phyloP scores from a whole-genome alignment of 139 green algal species.

The Chlorella sorokiniana region DNA sequence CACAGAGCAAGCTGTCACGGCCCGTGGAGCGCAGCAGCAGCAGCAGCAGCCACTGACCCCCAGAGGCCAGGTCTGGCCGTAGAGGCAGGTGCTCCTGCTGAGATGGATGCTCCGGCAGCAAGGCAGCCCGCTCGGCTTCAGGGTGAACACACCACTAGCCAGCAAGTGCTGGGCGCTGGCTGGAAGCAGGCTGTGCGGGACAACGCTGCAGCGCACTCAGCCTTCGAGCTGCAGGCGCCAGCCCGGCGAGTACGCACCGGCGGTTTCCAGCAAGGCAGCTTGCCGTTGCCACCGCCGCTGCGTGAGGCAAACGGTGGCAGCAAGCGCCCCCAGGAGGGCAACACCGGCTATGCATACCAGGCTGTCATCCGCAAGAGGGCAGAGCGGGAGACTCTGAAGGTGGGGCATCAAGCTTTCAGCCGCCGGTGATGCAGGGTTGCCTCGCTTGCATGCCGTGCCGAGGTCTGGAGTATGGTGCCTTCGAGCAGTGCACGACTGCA shows the following conservation, averaged over 20 bases:
- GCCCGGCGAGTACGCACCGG: background rate
- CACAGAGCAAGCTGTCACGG: too few relatives aligned
- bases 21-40: too few relatives aligned
- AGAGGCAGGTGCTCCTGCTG: too few relatives aligned
- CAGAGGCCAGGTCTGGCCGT: too few relatives aligned
- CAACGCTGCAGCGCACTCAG: background rate
- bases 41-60: too few relatives aligned
- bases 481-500: too few relatives aligned
- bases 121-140: background rate
- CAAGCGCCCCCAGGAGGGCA: background rate
- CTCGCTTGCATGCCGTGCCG: background rate
- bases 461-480: too few relatives aligned
- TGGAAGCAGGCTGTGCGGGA: background rate
- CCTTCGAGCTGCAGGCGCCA: constrained; percentile 4
- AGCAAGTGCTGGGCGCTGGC: background rate
- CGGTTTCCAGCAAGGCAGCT: background rate
- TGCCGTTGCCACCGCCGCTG: background rate
- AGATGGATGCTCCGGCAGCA: too few relatives aligned
- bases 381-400: constrained; percentile 49
- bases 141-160: background rate
- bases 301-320: background rate
- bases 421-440: background rate
- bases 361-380: constrained; percentile 53
- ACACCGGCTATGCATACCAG: constrained; percentile 52
- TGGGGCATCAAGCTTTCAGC: background rate